A percentile compares a stretch with the other conserved stretches of the same genome.
Conservation (phyloP, 2,329 filamentous ascomycete genomes). For the Monilinia aucupariae region DNA sequence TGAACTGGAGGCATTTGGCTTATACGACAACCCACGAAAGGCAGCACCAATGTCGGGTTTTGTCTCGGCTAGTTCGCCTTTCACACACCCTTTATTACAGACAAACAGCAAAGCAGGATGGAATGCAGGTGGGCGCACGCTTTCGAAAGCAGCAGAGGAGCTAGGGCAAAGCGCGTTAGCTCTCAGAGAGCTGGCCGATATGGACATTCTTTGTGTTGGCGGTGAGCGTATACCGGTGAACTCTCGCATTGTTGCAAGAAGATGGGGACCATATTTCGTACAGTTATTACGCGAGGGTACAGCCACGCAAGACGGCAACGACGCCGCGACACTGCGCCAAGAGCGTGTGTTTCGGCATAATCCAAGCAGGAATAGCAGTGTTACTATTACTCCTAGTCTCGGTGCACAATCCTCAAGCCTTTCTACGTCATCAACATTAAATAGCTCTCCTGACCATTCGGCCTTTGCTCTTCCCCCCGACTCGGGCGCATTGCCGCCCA, state of each 20-base stretch:
- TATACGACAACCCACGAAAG: slow-evolving; percentile 91
- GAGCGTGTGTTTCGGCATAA: slow-evolving; percentile 47
- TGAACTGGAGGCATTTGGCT: slow-evolving; percentile 91
- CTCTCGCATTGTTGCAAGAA: slow-evolving; percentile 75
- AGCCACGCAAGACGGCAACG: slow-evolving; percentile 63
- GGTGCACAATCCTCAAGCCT: slow-evolving; percentile 44
- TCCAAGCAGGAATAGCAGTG: slow-evolving; percentile 68
- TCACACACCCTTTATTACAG: slow-evolving; percentile 46
- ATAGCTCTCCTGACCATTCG: slow-evolving; percentile 28
- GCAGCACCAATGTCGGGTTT: slow-evolving; percentile 74
- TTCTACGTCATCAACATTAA: slow-evolving; percentile 43
- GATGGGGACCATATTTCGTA: slow-evolving; percentile 96
- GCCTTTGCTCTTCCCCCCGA: slow-evolving; percentile 23
- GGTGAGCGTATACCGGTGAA: slow-evolving; percentile 92
- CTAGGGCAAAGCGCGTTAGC: slow-evolving; percentile 75
- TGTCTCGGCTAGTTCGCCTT: slow-evolving; percentile 72
- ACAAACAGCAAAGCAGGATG: slow-evolving; percentile 49
- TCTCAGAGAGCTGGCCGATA: slow-evolving; percentile 83
- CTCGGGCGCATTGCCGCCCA: slow-evolving; percentile 51
- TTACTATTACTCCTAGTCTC: slow-evolving; percentile 74
- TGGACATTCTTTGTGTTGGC: slow-evolving; percentile 90
- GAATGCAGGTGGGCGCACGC: slow-evolving; percentile 68
- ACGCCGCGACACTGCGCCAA: slow-evolving; percentile 69
- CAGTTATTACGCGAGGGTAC: slow-evolving; percentile 77
- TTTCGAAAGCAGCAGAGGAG: slow-evolving; percentile 75